Percentiles rank a stretch among this genome's conserved stretches.
Evolutionary conservation across 1,139 yeast genomes (phyloP).

Genomic region (Debaryomyces coudertii): DNA sequence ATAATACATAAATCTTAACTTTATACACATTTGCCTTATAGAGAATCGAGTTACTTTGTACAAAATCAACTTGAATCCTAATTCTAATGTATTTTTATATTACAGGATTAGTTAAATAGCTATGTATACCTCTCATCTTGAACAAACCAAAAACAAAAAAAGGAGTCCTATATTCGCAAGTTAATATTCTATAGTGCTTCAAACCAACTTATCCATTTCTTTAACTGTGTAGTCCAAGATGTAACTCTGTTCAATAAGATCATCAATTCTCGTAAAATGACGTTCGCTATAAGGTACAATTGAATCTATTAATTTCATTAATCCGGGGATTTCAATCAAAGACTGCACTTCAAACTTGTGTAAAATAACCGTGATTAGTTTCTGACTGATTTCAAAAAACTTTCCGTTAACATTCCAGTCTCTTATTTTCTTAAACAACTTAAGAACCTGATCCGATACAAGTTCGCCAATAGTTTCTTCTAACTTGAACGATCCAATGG

Average conservation of each 20-base stretch:
- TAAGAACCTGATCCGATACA: conserved; percentile 59
- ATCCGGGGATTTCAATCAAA: conserved; percentile 66
- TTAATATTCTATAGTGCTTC: background rate
- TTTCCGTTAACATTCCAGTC: conserved; percentile 95
- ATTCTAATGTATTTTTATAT: background rate
- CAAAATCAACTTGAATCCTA: too few species aligned
- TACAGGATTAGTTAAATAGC: background rate
- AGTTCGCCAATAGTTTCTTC: conserved; percentile 67
- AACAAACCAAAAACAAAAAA: background rate
- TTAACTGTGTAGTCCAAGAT: conserved; percentile 82
- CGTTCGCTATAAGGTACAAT: conserved; percentile 86
- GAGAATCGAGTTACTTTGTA: background rate
- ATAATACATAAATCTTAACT: too few species aligned
- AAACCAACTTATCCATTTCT: conserved; percentile 60
- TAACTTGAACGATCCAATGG: conserved; percentile 63
- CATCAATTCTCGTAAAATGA: conserved; percentile 77
- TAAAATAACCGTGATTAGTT: conserved; percentile 66
- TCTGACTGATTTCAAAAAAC: conserved; percentile 80
- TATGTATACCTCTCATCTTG: background rate
- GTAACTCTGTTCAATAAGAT: conserved; percentile 80
- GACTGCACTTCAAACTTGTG: conserved; percentile 54
- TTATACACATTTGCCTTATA: too few species aligned
- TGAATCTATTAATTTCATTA: conserved; percentile 69
- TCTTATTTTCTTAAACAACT: conserved; percentile 72
- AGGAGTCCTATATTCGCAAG: background rate